Conservation (phyloP, 1,284 basidiomycete genomes). For the Marasmius sp. region DNA sequence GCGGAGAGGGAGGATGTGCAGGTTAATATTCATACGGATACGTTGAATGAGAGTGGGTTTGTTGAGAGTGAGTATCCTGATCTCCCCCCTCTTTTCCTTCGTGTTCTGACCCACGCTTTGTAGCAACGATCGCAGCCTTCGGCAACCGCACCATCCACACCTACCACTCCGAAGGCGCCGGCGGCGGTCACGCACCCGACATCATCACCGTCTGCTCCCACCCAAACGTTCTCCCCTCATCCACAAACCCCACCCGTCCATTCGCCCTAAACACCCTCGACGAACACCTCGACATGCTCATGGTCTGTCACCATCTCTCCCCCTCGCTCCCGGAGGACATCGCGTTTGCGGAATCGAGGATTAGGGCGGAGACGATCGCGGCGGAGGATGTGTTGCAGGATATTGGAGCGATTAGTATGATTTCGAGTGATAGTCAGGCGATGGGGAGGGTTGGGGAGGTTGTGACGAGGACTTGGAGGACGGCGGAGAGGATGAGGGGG, state of each 20-base stretch:
- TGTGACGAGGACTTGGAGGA: slow-evolving; percentile 91
- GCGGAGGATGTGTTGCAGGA: slow-evolving; percentile 98
- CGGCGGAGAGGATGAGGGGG: slow-evolving; percentile 92
- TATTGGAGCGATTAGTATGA: slow-evolving; percentile 93
- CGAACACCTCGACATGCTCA: slow-evolving; percentile 98
- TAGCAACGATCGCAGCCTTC: slow-evolving; percentile 89
- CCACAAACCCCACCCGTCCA: slow-evolving; percentile 96
- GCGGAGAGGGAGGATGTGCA: slow-evolving; percentile 95
- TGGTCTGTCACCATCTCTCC: slow-evolving; percentile 95
- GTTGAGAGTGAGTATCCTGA: slow-evolving; percentile 70
- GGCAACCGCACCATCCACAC: slow-evolving; percentile 94
- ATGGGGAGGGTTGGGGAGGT: slow-evolving; percentile 99
- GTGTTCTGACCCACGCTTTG: slow-evolving; percentile 21
- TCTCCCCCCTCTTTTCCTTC: neutral
- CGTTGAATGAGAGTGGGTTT: slow-evolving; percentile 92
- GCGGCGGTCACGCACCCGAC: slow-evolving; percentile 96
- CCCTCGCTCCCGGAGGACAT: slow-evolving; percentile 91
- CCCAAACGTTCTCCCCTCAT: slow-evolving; percentile 92
- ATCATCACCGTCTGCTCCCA: slow-evolving; percentile 95
- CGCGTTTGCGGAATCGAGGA: slow-evolving; percentile 96
- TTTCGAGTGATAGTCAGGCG: slow-evolving; percentile 93
- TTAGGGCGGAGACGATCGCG: slow-evolving; percentile 94
- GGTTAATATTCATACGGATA: slow-evolving; percentile 98
- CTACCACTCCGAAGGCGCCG: slow-evolving; percentile 95
- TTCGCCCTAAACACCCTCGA: slow-evolving; percentile 93